Evolutionary conservation across 371 early-diverging fungal species (phyloP).

Genomic region (Mucor lusitanicus): DNA sequence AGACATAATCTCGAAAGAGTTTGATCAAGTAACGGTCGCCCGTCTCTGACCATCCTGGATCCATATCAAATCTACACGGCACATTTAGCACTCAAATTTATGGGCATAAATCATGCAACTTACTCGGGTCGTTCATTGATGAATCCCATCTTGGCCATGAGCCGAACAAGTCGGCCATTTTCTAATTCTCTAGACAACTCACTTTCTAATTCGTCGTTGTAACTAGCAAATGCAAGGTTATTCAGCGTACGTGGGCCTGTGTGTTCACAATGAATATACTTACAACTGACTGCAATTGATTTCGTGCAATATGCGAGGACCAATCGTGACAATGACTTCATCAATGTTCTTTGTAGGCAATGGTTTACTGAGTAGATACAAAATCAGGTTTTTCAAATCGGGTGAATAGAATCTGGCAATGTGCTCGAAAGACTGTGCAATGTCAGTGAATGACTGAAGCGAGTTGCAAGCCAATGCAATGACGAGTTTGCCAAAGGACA

Average conservation of each 20-base stretch:
- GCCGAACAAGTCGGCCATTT: constrained; percentile 87
- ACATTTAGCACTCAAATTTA: background rate
- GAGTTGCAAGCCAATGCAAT: constrained; percentile 77
- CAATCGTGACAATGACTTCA: constrained; percentile 81
- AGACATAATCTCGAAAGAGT: constrained; percentile 95
- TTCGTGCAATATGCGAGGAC: constrained; percentile 75
- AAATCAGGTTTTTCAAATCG: constrained; percentile 77
- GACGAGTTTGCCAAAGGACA: constrained; percentile 84
- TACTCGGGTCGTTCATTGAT: constrained; percentile 96
- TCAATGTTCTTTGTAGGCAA: constrained; percentile 77
- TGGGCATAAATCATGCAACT: constrained; percentile 12
- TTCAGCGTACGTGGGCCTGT: no score
- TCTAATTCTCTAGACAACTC: constrained; percentile 83
- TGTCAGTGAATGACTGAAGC: constrained; percentile 63
- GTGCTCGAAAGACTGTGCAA: constrained; percentile 76
- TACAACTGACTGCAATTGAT: constrained; percentile 71
- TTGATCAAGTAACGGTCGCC: constrained; percentile 96
- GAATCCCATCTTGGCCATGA: constrained; percentile 89
- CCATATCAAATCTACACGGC: constrained; percentile 73
- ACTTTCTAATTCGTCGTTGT: constrained; percentile 80
- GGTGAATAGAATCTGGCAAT: constrained; percentile 73
- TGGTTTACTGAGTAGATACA: constrained; percentile 81
- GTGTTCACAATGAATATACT: constrained; percentile 5
- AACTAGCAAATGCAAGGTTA: constrained; percentile 27
- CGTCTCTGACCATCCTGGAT: constrained; percentile 96